Conservation (phyloP, 352 stramenopile species). For the Globisporangium paroecandrum region DNA sequence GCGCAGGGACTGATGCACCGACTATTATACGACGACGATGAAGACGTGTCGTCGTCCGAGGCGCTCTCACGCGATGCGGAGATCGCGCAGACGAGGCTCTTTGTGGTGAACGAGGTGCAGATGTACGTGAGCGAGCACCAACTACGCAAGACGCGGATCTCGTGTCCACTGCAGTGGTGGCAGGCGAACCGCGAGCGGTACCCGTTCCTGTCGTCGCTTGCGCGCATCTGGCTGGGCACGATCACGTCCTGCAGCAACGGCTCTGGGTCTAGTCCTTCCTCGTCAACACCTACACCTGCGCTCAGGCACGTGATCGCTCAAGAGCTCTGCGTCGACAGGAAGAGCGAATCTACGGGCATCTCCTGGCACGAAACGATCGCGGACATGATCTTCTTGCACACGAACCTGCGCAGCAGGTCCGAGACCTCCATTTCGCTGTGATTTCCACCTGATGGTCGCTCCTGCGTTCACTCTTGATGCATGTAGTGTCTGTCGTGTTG, state of each 20-base stretch:
- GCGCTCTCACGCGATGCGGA: conserved; percentile 32
- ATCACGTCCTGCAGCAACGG: conserved; percentile 11
- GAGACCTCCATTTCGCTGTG: conserved; percentile 15
- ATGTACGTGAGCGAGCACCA: conserved; percentile 45
- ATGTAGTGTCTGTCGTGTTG: not conserved
- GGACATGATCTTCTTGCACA: conserved; percentile 26
- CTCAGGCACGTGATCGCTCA: conserved; percentile 4
- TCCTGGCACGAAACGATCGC: conserved; percentile 7
- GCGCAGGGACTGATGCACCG: conserved; percentile 47
- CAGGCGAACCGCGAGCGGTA: conserved; percentile 36
- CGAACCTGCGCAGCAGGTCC: conserved; percentile 7
- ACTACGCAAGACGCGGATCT: conserved; percentile 36
- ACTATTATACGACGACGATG: conserved; percentile 49
- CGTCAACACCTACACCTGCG: not conserved
- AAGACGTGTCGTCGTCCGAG: conserved; percentile 31
- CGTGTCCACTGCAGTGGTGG: conserved; percentile 48
- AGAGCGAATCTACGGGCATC: not conserved
- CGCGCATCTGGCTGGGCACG: conserved; percentile 37
- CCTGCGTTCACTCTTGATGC: not conserved
- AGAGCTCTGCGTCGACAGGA: conserved; percentile 15
- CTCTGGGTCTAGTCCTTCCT: not conserved
- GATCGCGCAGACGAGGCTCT: conserved; percentile 35
- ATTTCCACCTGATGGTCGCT: not conserved
- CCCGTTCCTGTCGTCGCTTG: conserved; percentile 35
- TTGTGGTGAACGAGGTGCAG: conserved; percentile 32